Conservation (phyloP, 2,329 filamentous ascomycete genomes). For the Calonectria multiphialidica region DNA sequence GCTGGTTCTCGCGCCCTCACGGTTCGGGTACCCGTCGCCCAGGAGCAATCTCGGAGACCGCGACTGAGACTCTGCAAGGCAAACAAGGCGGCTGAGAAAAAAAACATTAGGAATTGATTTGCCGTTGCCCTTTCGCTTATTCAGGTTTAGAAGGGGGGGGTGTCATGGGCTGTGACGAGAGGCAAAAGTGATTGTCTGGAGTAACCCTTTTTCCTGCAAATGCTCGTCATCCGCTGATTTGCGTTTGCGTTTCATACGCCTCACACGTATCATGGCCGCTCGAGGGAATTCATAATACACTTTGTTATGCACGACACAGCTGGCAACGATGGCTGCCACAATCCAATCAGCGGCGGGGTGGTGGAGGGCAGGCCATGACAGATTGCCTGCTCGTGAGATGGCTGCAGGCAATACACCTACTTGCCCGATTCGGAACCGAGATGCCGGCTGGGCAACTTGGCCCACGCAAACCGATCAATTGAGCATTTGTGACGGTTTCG, state of each 20-base stretch:
- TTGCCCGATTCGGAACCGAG: slow-evolving; percentile 10
- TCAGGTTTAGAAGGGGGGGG: neutral
- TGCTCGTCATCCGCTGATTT: slow-evolving; percentile 3
- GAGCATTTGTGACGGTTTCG: neutral
- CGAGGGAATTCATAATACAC: neutral
- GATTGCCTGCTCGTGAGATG: neutral
- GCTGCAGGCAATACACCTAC: neutral
- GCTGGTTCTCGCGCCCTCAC: neutral
- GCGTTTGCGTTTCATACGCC: slow-evolving; percentile 14
- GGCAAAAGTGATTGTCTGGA: neutral
- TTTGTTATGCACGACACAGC: slow-evolving; percentile 1
- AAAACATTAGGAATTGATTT: slow-evolving; percentile 1
- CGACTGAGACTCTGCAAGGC: neutral
- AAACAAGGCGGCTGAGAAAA: neutral
- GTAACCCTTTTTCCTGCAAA: neutral
- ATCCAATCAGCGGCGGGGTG: slow-evolving; percentile 13
- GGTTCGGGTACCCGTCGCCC: neutral
- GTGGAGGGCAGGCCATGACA: neutral
- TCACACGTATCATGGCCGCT: neutral
- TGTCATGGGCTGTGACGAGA: neutral
- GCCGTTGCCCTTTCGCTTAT: neutral
- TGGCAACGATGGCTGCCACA: slow-evolving; percentile 14
- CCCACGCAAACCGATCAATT: neutral
- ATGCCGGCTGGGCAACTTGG: neutral
- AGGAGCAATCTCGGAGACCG: neutral